Base-by-base conservation (phyloP, 1,284 basidiomycete genomes). In the Afroboletus lepidellus region DNA sequence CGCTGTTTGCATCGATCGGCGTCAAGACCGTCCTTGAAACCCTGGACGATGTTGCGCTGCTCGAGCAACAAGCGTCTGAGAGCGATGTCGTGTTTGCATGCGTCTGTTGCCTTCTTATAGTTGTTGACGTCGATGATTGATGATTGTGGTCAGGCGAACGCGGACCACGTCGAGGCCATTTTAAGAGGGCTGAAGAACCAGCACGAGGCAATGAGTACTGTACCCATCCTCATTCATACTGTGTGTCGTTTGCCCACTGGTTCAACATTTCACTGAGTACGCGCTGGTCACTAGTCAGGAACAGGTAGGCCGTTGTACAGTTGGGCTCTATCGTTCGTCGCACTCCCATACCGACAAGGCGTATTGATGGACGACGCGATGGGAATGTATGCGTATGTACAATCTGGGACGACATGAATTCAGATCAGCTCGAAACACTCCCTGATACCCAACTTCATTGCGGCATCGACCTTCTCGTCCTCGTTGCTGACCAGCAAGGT, bases 171-270 rank as follows among this genome's bases (percentile, higher is more conserved):
- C 16, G n/a, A 27, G 25, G 25, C 39, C 15, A 41, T 41, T 11
- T 27, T 41, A n/a, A 41, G 39, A 11, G 39, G 80, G 0, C 20
- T 78, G 53, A 76, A 74, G 57, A 69, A 69, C 53, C 66, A 69
- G 34, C 63, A 72, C 38, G 69, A 74, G 24, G 58, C 45, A 33
- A 73, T 72, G 1, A 72, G 73, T 0, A 68, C 64, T 18, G 56
- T 60, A 0, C 71, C 78, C 2, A 68, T 74, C 50, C 63, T 77
- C 36, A 77, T 83, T 36, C 79, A 83, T 50, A 80, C 79, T 3
- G 78, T 20, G 2, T 48, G 75, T 65, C 16, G 25, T 45, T 37
- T 11, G 29, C 8, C 15, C 27, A 29, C 11, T 11, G 29, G 11
- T 4, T 27, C 8, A 6, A 45, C 12, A 5, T 8, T 13, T 20